phyloP scores from a whole-genome alignment of 768 basidiomycete species.

The Suillus fuscotomentosus region DNA sequence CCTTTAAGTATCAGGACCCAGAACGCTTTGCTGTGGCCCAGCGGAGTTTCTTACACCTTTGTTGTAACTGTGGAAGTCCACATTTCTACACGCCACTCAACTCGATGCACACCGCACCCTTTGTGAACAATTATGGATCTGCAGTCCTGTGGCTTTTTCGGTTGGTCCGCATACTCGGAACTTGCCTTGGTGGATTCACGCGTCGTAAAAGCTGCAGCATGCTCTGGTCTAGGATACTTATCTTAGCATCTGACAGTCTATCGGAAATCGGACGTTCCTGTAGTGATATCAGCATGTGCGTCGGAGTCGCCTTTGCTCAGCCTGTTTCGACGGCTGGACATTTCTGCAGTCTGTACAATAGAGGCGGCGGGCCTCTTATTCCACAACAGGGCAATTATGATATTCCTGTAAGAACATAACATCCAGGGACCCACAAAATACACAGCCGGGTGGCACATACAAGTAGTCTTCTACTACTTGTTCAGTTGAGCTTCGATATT shows the following conservation, averaged over 20 bases:
- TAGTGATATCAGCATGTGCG: background rate
- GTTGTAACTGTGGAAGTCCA: constrained; percentile 1
- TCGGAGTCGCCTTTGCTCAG: background rate
- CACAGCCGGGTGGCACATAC: background rate
- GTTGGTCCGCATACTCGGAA: background rate
- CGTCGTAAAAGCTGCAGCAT: background rate
- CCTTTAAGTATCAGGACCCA: background rate
- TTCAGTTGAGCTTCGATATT: background rate
- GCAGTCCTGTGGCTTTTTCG: background rate
- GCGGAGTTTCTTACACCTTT: constrained; percentile 1
- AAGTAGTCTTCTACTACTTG: background rate
- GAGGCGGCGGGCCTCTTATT: background rate
- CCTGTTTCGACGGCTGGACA: background rate
- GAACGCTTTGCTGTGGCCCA: background rate
- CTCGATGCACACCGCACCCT: background rate
- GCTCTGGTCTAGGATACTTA: background rate
- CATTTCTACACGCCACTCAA: background rate
- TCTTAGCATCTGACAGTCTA: background rate
- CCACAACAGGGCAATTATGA: background rate
- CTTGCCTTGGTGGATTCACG: background rate
- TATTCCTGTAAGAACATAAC: background rate
- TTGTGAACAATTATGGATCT: background rate
- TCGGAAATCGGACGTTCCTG: background rate
- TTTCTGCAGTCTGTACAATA: background rate
- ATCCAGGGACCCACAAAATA: background rate